A percentile compares a stretch with the other conserved stretches of the same genome.
Evolutionary conservation across 306 rosid species (phyloP).

Genomic region (Ormosia semicastrata): DNA sequence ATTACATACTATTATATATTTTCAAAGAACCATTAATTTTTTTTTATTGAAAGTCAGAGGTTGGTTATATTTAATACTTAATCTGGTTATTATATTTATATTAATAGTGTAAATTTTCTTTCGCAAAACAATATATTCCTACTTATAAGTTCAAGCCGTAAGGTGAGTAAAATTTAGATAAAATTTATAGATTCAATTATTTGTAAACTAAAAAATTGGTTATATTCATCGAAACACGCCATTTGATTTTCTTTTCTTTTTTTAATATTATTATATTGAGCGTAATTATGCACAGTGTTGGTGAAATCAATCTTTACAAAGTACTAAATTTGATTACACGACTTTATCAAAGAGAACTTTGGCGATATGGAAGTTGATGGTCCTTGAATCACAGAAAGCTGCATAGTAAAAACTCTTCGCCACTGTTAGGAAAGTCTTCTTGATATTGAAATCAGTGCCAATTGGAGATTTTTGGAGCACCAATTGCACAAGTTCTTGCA

Average conservation of each 20-base stretch:
- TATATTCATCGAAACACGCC: background rate
- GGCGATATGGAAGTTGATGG: slow-evolving; percentile 64
- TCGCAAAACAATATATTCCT: no score
- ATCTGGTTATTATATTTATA: no score
- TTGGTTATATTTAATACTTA: background rate
- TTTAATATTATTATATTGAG: background rate
- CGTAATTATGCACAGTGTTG: slow-evolving; percentile 16
- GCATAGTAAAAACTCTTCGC: slow-evolving; percentile 71
- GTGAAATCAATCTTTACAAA: background rate
- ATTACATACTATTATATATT: background rate
- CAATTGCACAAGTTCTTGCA: slow-evolving; percentile 68
- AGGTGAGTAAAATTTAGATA: no score
- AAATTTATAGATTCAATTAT: no score
- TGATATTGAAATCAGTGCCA: slow-evolving; percentile 49
- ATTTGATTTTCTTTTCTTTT: background rate
- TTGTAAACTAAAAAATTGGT: background rate
- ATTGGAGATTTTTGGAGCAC: slow-evolving; percentile 51
- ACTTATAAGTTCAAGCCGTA: no score
- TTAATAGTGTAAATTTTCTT: no score
- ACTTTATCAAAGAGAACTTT: slow-evolving; percentile 84
- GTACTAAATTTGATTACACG: slow-evolving; percentile 22
- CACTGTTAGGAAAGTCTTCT: slow-evolving; percentile 67
- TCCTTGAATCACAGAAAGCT: slow-evolving; percentile 60
- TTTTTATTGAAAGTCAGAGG: background rate
- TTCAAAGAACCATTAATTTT: background rate